Evolutionary conservation across 495 filamentous ascomycete species (phyloP).

Genomic region (Podospora anserina): DNA sequence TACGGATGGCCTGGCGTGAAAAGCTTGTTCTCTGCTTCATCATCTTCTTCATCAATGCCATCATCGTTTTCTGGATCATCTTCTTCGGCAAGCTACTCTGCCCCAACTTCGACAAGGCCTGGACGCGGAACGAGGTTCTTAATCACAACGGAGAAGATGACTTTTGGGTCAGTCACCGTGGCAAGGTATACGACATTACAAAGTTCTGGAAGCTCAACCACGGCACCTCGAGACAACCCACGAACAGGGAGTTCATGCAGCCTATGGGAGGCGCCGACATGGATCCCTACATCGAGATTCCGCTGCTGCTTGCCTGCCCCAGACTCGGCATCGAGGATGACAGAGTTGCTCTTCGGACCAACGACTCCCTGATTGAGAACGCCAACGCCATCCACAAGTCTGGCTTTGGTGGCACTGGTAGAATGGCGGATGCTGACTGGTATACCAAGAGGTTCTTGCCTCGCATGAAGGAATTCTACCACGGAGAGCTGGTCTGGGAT

Average conservation of each 20-base stretch:
- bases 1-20: constrained; percentile 95
- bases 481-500: constrained; percentile 76
- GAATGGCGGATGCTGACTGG: constrained; percentile 66
- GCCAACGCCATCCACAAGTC: constrained; percentile 55
- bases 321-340: constrained; percentile 55
- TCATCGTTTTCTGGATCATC: constrained; percentile 91
- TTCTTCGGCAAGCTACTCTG: constrained; percentile 80
- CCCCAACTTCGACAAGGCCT: constrained; percentile 88
- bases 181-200: constrained; percentile 86
- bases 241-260: constrained; percentile 64
- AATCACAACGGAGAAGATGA: constrained; percentile 68
- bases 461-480: constrained; percentile 77
- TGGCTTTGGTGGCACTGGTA: constrained; percentile 57
- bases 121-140: constrained; percentile 68
- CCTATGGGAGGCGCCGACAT: constrained; percentile 73
- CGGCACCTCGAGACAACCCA: constrained; percentile 62
- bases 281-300: constrained; percentile 79
- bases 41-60: constrained; percentile 78
- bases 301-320: constrained; percentile 69
- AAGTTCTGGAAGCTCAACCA: constrained; percentile 84
- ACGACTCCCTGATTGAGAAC: constrained; percentile 49
- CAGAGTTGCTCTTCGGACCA: constrained; percentile 52
- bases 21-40: constrained; percentile 79
- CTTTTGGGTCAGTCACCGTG: constrained; percentile 85
- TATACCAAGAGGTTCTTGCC: constrained; percentile 71